Evolutionary conservation across 2,329 filamentous ascomycete genomes (phyloP).

Genomic region (Scorias spongiosa): DNA sequence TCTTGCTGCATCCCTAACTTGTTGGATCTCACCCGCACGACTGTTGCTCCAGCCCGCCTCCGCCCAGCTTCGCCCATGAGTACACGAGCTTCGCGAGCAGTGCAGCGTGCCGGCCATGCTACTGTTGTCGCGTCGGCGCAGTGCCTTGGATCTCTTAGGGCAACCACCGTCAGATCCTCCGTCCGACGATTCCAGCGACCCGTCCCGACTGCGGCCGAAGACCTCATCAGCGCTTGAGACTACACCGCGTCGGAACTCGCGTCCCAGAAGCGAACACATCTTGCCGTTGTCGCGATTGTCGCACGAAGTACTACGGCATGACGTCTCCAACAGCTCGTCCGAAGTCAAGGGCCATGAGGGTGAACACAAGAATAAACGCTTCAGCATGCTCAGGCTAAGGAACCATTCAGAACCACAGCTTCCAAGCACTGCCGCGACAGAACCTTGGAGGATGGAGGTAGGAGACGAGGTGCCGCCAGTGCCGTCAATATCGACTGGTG

Average conservation of each 20-base stretch:
- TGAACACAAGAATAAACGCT: conserved; percentile 30
- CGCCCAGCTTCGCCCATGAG: conserved; percentile 2
- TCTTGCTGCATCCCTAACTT: too few species aligned
- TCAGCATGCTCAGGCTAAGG: conserved; percentile 64
- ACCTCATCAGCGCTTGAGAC: conserved; percentile 1
- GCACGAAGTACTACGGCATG: conserved; percentile 12
- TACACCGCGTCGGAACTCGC: conserved; percentile 1
- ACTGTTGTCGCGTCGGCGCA: conserved; percentile 24
- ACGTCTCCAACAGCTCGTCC: conserved; percentile 8
- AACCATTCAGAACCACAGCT: conserved; percentile 90
- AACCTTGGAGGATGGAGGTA: conserved; percentile 39
- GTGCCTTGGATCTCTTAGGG: conserved; percentile 25
- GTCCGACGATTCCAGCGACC: neutral
- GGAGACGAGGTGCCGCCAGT: conserved; percentile 34
- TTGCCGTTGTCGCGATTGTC: conserved; percentile 7
- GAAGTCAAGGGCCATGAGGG: neutral
- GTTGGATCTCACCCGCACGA: too few species aligned
- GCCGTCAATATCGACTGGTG: conserved; percentile 16
- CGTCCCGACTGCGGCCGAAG: conserved; percentile 1
- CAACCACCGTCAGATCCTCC: conserved; percentile 4
- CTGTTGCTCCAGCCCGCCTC: neutral
- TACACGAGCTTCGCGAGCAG: conserved; percentile 6
- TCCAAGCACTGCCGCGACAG: conserved; percentile 57
- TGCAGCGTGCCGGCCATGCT: conserved; percentile 18
- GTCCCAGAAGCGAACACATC: conserved; percentile 8